Base-by-base conservation (phyloP, 331 rosid genomes). In the Malus hybrid region DNA sequence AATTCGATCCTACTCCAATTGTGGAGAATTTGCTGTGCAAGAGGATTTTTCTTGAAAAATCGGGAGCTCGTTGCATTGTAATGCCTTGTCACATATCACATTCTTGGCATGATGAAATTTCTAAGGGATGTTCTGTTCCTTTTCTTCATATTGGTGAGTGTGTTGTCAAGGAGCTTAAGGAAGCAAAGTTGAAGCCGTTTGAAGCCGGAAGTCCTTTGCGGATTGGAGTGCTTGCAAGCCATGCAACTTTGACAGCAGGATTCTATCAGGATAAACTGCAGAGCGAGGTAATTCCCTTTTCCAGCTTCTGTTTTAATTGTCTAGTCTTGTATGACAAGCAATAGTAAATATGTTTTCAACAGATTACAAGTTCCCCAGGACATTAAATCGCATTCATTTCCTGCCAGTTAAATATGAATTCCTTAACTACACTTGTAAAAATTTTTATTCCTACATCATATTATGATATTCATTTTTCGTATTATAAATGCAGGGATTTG, bases 41-140 rank as follows among this genome's bases (percentile, higher is more conserved):
- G 68, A 81, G 90, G 82, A 77, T 14, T 19, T 90, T 85, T 79
- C 93, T 93, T 12, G 98, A 89, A 87, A 85, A 87, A 26, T 86
- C 92, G 3, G 97, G 92, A 68, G 90, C 92, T 65, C 28, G 83
- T 75, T 91, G 90, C 80, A 82, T 93, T 29, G 96, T 91, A 58
- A 89, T 87, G 96, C 97, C 97, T 77, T 93, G 96, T 82, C 91
- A 91, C 50, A 69, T 91, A 9, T 91, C 90, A 69, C 98, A 93
- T 88, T 85, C 84, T 77, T 89, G 96, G 96, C 84, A 89, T 78
- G 92, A 86, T 69, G 89, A 89, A 85, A 87, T 86, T 24, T 88
- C 91, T 1, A 69, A 80, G n/a, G 97, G 89, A 4, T 82, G 90
- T 84, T 82, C 89, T 77, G 89, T 91, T 26, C 90, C 90, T 75